Evolutionary conservation across 2,329 filamentous ascomycete genomes (phyloP), one percentile per base, ranked within the genome.

Genomic region (Alternaria tenuissima): DNA sequence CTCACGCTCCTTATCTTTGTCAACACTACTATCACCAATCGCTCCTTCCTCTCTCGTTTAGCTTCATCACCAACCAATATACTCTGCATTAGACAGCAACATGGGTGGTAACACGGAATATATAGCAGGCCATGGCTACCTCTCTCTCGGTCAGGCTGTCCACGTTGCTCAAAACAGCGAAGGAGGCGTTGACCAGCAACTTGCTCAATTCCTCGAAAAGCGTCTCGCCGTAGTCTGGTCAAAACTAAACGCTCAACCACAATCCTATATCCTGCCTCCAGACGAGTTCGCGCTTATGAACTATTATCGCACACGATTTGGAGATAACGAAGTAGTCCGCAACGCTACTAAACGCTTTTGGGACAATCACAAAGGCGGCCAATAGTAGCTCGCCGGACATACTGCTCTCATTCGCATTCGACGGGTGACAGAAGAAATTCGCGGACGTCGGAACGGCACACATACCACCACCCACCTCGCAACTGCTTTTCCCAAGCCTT

Each of bases 261-360:
- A 86, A 52, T 82, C 83, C n/a, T 96, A 94, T 78, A 79, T 95
- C 65, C 88, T 96, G 82, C 88, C 83, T 34, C 83, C 85, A 63
- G 88, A 92, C 78, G 92, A 96, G 79, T 96, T 95, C 72, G 88
- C 91, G 55, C 85, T 96, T 61, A 93, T 96, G 86, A 96, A 95
- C 82, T 94, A 90, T 78, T 94, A 91, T 77, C 89, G 91, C 63
- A 79, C 85, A 63, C 86, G 89, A 9, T 93, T 90, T 73, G 76
- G 81, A 30, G 86, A 86, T 61, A 80, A 80, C 16, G 73, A 78
- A 26, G 71, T 85, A 49, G 82, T 85, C 22, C 82, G 83, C 67
- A 79, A 78, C 52, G 85, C 85, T 11, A 83, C 87, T 52, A 83
- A 81, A 62, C 83, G 86, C 14, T 88, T 85, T 72, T 88, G 86